A percentile compares a stretch with the other conserved stretches of the same genome.
phyloP scores from a whole-genome alignment of 495 filamentous ascomycete genomes.

The Penicillium lividum region DNA sequence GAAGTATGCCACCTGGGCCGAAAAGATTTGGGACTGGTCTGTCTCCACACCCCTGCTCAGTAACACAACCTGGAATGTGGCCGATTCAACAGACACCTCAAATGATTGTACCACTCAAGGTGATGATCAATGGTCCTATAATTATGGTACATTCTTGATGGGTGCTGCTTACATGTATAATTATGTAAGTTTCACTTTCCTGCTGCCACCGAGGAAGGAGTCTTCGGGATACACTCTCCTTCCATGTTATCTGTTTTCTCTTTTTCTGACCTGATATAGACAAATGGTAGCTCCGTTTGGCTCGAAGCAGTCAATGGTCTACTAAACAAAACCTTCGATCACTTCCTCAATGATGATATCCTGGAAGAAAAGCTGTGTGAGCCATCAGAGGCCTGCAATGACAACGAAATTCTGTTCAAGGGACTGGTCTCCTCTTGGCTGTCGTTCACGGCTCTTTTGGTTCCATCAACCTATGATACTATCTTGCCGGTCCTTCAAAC shows the following conservation, averaged over 20 bases:
- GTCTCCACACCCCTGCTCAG: slow-evolving; percentile 49
- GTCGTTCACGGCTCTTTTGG: slow-evolving; percentile 67
- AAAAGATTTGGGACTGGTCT: slow-evolving; percentile 68
- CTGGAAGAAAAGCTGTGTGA: slow-evolving; percentile 69
- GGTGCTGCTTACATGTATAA: slow-evolving; percentile 77
- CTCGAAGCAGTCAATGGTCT: slow-evolving; percentile 51
- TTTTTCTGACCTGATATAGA: slow-evolving; percentile 7
- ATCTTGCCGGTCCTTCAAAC: slow-evolving; percentile 67
- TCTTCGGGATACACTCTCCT: no score
- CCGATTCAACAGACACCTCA: slow-evolving; percentile 59
- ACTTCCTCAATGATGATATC: slow-evolving; percentile 51
- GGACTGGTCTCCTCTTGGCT: slow-evolving; percentile 79
- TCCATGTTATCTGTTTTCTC: not conserved
- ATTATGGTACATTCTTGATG: slow-evolving; percentile 66
- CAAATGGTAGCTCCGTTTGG: slow-evolving; percentile 46
- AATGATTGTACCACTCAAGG: slow-evolving; percentile 56
- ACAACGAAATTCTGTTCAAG: slow-evolving; percentile 84
- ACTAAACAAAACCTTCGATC: slow-evolving; percentile 45
- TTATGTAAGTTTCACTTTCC: slow-evolving; percentile 38
- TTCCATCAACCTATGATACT: slow-evolving; percentile 57
- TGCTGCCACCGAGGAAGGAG: not conserved
- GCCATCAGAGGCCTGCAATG: slow-evolving; percentile 55
- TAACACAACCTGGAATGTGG: slow-evolving; percentile 51
- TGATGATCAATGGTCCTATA: slow-evolving; percentile 68
- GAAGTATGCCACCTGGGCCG: slow-evolving; percentile 67